Evolutionary conservation across 352 stramenopile genomes (phyloP).

Genomic region (Aphanomyces euteiches): DNA sequence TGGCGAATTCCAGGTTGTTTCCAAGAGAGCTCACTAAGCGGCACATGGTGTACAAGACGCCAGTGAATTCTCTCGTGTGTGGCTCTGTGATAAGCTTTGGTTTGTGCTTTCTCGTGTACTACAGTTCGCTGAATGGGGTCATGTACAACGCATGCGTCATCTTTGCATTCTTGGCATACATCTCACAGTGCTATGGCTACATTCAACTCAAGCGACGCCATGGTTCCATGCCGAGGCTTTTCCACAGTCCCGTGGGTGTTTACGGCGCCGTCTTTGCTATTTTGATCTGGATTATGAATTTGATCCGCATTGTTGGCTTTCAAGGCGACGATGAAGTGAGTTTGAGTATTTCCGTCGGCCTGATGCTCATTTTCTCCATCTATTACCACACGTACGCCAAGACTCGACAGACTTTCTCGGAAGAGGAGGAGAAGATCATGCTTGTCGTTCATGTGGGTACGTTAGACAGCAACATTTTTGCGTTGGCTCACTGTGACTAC

Average conservation of each 20-base stretch:
- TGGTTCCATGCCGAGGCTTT: constrained; percentile 24
- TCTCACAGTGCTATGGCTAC: constrained; percentile 37
- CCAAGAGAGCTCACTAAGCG: constrained; percentile 26
- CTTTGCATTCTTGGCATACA: constrained; percentile 34
- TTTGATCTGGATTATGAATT: constrained; percentile 34
- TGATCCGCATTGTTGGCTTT: constrained; percentile 35
- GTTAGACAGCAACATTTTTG: not conserved
- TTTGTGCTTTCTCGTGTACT: constrained; percentile 28
- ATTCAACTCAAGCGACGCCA: constrained; percentile 35
- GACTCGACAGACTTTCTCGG: constrained; percentile 37
- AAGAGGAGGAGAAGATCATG: constrained; percentile 38
- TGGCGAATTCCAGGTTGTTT: constrained; percentile 41
- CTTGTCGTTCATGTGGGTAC: constrained; percentile 37
- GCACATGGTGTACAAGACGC: constrained; percentile 34
- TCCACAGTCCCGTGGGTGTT: constrained; percentile 36
- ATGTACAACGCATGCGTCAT: constrained; percentile 36
- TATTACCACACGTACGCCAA: constrained; percentile 38
- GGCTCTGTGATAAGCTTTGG: constrained; percentile 35
- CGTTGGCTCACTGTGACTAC: not conserved
- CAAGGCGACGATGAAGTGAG: constrained; percentile 31
- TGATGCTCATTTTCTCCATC: constrained; percentile 25
- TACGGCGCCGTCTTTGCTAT: constrained; percentile 37
- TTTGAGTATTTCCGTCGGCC: constrained; percentile 21
- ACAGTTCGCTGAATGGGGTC: constrained; percentile 29
- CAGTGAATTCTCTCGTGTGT: constrained; percentile 30